A percentile compares a stretch with the other conserved stretches of the same genome.
phyloP scores from a whole-genome alignment of 176 grass and related monocot genomes.

The Aegilops tauschii region DNA sequence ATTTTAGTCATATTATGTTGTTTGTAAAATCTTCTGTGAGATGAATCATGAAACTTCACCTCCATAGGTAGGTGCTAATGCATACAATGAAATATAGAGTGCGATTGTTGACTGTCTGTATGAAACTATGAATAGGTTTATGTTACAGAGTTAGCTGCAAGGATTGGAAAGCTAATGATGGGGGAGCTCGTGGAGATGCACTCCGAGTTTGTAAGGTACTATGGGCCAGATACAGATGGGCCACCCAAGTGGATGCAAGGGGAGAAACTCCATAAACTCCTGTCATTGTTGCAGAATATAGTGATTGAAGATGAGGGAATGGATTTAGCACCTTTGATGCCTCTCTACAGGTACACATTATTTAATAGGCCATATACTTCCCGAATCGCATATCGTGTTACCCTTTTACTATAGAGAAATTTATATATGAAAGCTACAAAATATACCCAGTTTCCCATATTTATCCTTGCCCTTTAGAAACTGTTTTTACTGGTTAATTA shows the following conservation, averaged over 20 bases:
- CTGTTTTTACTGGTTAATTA: neutral
- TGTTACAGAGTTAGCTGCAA: constrained; percentile 60
- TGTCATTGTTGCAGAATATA: constrained; percentile 33
- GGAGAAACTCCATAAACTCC: constrained; percentile 45
- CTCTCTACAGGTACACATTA: constrained; percentile 64
- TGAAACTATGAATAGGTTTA: constrained; percentile 51
- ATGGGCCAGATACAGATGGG: constrained; percentile 47
- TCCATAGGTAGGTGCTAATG: no score
- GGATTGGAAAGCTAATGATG: constrained; percentile 79
- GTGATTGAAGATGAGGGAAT: constrained; percentile 37
- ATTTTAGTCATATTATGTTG: no score
- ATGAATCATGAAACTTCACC: no score
- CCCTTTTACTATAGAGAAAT: neutral
- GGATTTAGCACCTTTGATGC: constrained; percentile 54
- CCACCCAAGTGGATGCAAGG: constrained; percentile 74
- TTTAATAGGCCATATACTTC: neutral
- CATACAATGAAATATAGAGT: no score
- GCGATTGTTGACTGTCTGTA: no score
- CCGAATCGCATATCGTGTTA: neutral
- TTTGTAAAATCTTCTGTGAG: no score
- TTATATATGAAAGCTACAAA: neutral
- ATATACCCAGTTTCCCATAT: neutral
- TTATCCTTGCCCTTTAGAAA: neutral
- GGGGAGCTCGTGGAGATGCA: constrained; percentile 76
- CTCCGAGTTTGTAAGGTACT: constrained; percentile 61